Evolutionary conservation across 1,284 basidiomycete species (phyloP).

Genomic region (Ustilago lituana): DNA sequence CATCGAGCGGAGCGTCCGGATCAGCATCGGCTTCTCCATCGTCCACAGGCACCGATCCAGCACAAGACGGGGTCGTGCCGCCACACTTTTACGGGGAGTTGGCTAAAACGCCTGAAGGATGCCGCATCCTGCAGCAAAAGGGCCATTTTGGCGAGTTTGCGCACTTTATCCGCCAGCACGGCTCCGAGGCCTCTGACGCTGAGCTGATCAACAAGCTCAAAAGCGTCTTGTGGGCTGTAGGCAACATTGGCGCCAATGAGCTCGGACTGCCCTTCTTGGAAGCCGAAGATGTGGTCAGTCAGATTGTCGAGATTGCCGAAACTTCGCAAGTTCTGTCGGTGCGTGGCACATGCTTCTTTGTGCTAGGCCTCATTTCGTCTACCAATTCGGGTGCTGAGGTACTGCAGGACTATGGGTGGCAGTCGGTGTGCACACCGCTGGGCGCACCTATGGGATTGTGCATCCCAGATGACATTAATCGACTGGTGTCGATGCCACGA

Average conservation of each 20-base stretch:
- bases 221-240: slow-evolving; percentile 95
- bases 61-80: slow-evolving; percentile 80
- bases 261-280: slow-evolving; percentile 93
- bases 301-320: slow-evolving; percentile 89
- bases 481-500: slow-evolving; percentile 82
- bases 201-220: slow-evolving; percentile 88
- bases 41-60: neutral
- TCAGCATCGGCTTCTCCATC: slow-evolving; percentile 4
- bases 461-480: slow-evolving; percentile 81
- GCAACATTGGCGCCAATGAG: slow-evolving; percentile 89
- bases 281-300: slow-evolving; percentile 89
- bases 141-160: slow-evolving; percentile 92
- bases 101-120: slow-evolving; percentile 92
- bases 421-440: slow-evolving; percentile 79
- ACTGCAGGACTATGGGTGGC: slow-evolving; percentile 88
- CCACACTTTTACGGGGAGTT: slow-evolving; percentile 98
- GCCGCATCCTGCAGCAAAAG: slow-evolving; percentile 85
- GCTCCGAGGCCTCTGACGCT: slow-evolving; percentile 81
- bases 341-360: slow-evolving; percentile 95
- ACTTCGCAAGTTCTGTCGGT: slow-evolving; percentile 88
- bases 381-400: slow-evolving; percentile 81
- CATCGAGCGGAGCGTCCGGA: slow-evolving; percentile 6
- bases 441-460: slow-evolving; percentile 88
- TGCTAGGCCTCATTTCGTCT: slow-evolving; percentile 82
- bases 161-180: slow-evolving; percentile 87